These are phyloP conservation scores for Cryptosporidium sp. DNA, from an alignment of 169 alveolate genomes.

Conservation along the genomic window DNA sequence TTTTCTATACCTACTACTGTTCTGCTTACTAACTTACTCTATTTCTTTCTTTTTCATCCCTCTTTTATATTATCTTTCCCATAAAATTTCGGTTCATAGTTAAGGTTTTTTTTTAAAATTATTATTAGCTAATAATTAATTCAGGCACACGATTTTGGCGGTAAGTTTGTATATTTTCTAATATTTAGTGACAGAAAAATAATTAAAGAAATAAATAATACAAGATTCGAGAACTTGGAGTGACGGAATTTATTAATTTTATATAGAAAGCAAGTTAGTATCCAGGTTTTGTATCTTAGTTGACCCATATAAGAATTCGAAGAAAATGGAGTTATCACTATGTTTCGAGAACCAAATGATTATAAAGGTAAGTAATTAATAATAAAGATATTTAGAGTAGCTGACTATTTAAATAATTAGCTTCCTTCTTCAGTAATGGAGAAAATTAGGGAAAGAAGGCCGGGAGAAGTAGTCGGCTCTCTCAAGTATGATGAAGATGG, in stretches of 20 bases:
- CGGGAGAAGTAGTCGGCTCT: slow-evolving; percentile 38
- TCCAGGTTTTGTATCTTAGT: neutral
- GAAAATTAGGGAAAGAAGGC: slow-evolving; percentile 13
- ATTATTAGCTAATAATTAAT: no score
- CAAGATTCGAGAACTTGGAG: neutral
- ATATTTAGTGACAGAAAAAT: neutral
- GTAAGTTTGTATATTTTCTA: neutral
- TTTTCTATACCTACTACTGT: no score
- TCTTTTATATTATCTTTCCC: neutral
- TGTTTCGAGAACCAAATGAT: slow-evolving; percentile 50
- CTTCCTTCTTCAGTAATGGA: slow-evolving; percentile 65
- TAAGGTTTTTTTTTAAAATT: no score
- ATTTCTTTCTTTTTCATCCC: neutral
- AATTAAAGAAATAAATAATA: neutral
- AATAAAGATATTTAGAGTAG: neutral
- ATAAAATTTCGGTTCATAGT: neutral
- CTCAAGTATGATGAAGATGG: slow-evolving; percentile 51
- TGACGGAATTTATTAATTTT: neutral
- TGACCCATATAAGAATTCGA: neutral
- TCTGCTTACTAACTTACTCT: neutral
- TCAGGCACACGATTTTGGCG: neutral
- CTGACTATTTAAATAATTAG: slow-evolving; percentile 20
- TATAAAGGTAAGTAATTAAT: slow-evolving; percentile 28
- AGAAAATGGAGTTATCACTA: slow-evolving; percentile 49
- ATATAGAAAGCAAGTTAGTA: neutral